These are phyloP conservation scores for Lecanoromycetidae sp. DNA, from an alignment of 2,329 filamentous ascomycete species.

Conservation along the genomic window DNA sequence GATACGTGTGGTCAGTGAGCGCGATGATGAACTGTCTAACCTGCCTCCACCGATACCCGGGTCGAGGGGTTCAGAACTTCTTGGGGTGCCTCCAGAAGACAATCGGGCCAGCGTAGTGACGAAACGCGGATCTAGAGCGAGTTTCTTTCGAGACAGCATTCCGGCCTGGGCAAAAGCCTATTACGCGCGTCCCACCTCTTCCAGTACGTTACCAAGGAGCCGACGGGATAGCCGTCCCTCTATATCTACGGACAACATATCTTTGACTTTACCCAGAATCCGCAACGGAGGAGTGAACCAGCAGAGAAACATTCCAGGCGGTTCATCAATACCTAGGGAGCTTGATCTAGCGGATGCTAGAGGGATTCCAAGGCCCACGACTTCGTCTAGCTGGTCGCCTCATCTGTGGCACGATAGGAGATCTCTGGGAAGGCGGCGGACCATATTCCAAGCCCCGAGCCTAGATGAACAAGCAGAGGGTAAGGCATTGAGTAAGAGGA, in stretches of 20 bases:
- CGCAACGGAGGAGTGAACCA: conserved; percentile 20
- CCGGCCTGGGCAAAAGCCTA: conserved; percentile 20
- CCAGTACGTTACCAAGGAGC: conserved; percentile 31
- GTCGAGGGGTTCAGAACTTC: conserved; percentile 16
- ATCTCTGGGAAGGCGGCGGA: conserved; percentile 31
- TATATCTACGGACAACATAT: conserved; percentile 39
- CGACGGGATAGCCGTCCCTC: conserved; percentile 38
- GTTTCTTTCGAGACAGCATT: conserved; percentile 19
- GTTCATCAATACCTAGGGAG: conserved; percentile 27
- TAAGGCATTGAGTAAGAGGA: conserved; percentile 52
- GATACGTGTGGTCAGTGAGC: conserved; percentile 21
- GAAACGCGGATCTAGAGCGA: conserved; percentile 18
- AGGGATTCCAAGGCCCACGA: conserved; percentile 35
- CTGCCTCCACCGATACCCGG: conserved; percentile 18
- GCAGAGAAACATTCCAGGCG: too few relatives aligned
- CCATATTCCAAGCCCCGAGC: conserved; percentile 63
- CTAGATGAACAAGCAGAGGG: conserved; percentile 52
- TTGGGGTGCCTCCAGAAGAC: conserved; percentile 5
- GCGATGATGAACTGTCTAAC: conserved; percentile 20
- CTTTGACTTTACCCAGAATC: conserved; percentile 35
- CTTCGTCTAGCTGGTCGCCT: conserved; percentile 58
- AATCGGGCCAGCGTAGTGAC: conserved; percentile 10
- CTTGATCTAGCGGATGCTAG: conserved; percentile 11
- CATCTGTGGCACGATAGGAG: conserved; percentile 56
- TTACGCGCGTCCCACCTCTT: conserved; percentile 19